phyloP scores from a whole-genome alignment of 2,329 filamentous ascomycete genomes.

The Metarhizium sp. region DNA sequence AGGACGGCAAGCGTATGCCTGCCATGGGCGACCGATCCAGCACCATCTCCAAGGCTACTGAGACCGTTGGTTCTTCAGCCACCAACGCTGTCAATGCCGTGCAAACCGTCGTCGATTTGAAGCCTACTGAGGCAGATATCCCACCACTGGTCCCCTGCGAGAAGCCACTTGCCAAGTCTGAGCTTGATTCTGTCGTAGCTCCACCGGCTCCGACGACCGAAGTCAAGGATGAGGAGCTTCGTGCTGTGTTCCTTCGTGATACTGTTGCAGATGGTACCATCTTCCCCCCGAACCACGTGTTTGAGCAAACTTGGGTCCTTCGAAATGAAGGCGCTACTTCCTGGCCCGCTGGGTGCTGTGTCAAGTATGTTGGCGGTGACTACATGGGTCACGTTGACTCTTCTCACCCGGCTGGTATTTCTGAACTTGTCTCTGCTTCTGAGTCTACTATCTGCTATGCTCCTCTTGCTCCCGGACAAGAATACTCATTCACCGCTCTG shows the following conservation, averaged over 20 bases:
- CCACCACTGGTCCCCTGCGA: constrained; percentile 1
- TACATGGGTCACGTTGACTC: constrained; percentile 92
- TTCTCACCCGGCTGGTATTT: constrained; percentile 66
- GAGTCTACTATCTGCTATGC: constrained; percentile 71
- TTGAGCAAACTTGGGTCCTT: constrained; percentile 87
- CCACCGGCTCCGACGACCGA: constrained; percentile 8
- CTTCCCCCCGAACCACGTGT: constrained; percentile 60
- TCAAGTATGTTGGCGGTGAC: constrained; percentile 88
- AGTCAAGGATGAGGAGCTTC: constrained; percentile 22
- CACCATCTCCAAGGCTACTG: constrained; percentile 39
- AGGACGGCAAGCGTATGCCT: constrained; percentile 53
- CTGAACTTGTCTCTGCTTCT: constrained; percentile 66
- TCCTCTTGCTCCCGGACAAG: constrained; percentile 62
- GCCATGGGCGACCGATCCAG: constrained; percentile 57
- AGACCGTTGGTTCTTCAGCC: constrained; percentile 30
- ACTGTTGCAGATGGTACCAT: constrained; percentile 69
- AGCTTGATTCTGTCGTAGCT: constrained; percentile 7
- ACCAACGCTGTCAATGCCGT: constrained; percentile 43
- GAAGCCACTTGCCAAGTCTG: constrained; percentile 7
- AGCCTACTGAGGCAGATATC: constrained; percentile 43
- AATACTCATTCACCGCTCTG: constrained; percentile 71
- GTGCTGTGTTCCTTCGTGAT: constrained; percentile 65
- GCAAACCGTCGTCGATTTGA: constrained; percentile 64
- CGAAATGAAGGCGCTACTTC: constrained; percentile 68
- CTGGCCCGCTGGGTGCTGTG: constrained; percentile 85